A percentile compares a stretch with the other conserved stretches of the same genome.
phyloP scores from a whole-genome alignment of 192 early-diverging fungal species.

The Cladochytrium replicatum region DNA sequence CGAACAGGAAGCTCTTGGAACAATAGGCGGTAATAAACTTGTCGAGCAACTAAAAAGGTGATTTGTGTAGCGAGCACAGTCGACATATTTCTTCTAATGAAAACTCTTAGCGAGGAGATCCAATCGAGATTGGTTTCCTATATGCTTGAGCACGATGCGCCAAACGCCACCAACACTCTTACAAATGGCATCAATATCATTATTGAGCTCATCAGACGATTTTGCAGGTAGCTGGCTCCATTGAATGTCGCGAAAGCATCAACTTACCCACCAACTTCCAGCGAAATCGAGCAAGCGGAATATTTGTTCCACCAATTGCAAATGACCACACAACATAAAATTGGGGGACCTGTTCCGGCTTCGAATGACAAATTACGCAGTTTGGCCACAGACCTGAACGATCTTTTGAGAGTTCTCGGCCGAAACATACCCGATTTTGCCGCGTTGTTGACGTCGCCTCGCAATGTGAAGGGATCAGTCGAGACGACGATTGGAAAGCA shows the following conservation, averaged over 20 bases:
- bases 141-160: conserved; percentile 74
- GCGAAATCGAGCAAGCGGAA: conserved; percentile 54
- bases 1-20: not conserved
- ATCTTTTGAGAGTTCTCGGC: conserved; percentile 80
- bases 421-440: conserved; percentile 68
- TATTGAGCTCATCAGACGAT: conserved; percentile 94
- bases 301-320: conserved; percentile 48
- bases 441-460: conserved; percentile 59
- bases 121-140: conserved; percentile 68
- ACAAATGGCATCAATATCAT: conserved; percentile 93
- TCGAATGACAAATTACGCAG: conserved; percentile 39
- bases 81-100: conserved; percentile 2
- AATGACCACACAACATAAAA: conserved; percentile 21
- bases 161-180: conserved; percentile 75
- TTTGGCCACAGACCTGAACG: conserved; percentile 70
- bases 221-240: conserved; percentile 60
- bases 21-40: conserved; percentile 34
- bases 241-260: not conserved
- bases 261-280: conserved; percentile 7
- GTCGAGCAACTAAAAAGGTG: conserved; percentile 43
- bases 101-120: conserved; percentile 69
- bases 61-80: too few relatives aligned
- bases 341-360: conserved; percentile 20
- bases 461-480: conserved; percentile 54
- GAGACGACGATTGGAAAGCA: conserved; percentile 72